Base-by-base conservation (phyloP, 352 stramenopile genomes). In the Phytophthora fragariaefolia region DNA sequence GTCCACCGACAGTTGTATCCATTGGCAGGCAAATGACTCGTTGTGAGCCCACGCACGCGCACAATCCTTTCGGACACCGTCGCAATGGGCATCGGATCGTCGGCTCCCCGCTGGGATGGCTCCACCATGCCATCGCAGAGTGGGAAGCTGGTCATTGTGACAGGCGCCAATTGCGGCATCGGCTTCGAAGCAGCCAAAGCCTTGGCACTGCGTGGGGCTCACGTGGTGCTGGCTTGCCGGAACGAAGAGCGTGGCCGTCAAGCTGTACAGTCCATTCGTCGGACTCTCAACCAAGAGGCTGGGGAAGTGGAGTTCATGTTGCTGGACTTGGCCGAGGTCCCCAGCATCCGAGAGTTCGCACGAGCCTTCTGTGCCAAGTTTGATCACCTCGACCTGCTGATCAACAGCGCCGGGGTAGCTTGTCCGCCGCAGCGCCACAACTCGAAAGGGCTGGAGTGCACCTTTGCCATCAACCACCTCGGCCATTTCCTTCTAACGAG, bases 151-250 rank as follows among this genome's bases (percentile, higher is more conserved):
- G 88, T 76, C 24, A 74, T 97, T 70, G 86, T 97, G 32, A 97
- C 91, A 6, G 91, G 91, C 28, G 74, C 68, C 49, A 96, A 95
- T 68, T 87, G 83, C 17, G 89, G 91, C 8, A 89, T 97, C 62
- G 91, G 91, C 23, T 93, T 84, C 34, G 82, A 91, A 62, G 76
- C 83, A 1, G 81, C 90, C n/a, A 76, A 73, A 50, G 58, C 71
- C 20, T 72, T 97, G 45, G 90, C 79, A 1, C 27, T 81, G 32
- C 75, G 74, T 58, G 76, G 82, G 43, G 87, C 79, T 42, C 61
- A 83, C 23, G 90, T 97, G 36, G 73, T 97, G 46, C 66, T 97
- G 7, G 90, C 86, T 6, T 95, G 87, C 71, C 80, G 83, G 18
- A 86, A 66, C 52, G 71, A 75, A 43, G 32, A 20, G 38, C 72